Evolutionary conservation across 1,139 yeast species (phyloP).

Genomic region (Wickerhamiella pararugosa): DNA sequence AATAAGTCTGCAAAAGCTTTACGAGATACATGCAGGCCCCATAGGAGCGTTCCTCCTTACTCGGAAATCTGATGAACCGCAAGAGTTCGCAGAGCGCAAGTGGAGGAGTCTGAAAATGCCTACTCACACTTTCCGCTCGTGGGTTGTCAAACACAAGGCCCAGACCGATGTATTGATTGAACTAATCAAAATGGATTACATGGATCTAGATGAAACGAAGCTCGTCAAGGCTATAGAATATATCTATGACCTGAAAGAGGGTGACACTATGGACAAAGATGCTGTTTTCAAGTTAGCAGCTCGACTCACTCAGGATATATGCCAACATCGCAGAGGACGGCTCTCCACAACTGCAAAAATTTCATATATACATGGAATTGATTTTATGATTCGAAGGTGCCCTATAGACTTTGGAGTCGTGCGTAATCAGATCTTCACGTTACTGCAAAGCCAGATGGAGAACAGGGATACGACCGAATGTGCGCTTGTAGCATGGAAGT

Average conservation of each 20-base stretch:
- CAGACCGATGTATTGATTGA: slow-evolving; percentile 2
- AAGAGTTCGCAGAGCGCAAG: slow-evolving; percentile 34
- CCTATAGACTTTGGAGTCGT: slow-evolving; percentile 55
- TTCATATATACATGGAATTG: slow-evolving; percentile 59
- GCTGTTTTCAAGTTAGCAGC: slow-evolving; percentile 66
- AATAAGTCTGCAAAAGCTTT: slow-evolving; percentile 18
- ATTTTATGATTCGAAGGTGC: slow-evolving; percentile 48
- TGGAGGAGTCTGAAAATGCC: slow-evolving; percentile 24
- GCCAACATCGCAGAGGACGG: slow-evolving; percentile 47
- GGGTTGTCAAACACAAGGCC: neutral
- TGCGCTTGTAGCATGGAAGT: slow-evolving; percentile 54
- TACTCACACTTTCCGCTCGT: too few species aligned
- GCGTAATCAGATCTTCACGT: slow-evolving; percentile 76
- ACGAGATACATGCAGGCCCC: slow-evolving; percentile 24
- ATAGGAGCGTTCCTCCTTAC: slow-evolving; percentile 34
- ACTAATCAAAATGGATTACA: slow-evolving; percentile 13
- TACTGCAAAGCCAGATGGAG: slow-evolving; percentile 69
- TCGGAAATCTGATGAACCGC: slow-evolving; percentile 32
- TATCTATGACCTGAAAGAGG: slow-evolving; percentile 11
- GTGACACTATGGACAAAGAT: slow-evolving; percentile 17
- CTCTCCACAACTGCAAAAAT: slow-evolving; percentile 61
- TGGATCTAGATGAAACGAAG: slow-evolving; percentile 9
- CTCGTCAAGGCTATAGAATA: slow-evolving; percentile 15
- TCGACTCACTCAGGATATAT: slow-evolving; percentile 62
- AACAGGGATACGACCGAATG: slow-evolving; percentile 43